A percentile compares a stretch with the other conserved stretches of the same genome.
phyloP scores from a whole-genome alignment of 2,329 filamentous ascomycete species.

The Aurifilum marmelostoma region DNA sequence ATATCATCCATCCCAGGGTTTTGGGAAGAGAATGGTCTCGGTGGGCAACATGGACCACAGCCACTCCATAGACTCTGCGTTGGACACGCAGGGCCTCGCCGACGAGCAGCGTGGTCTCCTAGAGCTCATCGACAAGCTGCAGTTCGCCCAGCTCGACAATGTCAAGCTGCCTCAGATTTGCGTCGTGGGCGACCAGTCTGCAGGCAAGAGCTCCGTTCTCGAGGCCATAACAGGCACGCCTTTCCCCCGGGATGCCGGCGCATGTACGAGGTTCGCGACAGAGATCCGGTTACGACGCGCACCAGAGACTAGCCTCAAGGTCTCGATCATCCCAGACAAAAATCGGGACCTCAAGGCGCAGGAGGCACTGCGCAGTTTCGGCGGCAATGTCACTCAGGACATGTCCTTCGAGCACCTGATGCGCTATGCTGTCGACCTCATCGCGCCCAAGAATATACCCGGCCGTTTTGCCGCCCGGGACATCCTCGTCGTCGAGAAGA shows the following conservation, averaged over 20 bases:
- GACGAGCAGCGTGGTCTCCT: constrained; percentile 60
- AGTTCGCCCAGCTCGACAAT: constrained; percentile 41
- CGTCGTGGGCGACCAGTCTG: constrained; percentile 66
- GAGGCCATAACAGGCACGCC: constrained; percentile 66
- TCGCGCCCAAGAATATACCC: constrained; percentile 53
- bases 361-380: constrained; percentile 50
- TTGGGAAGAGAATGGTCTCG: constrained; percentile 14
- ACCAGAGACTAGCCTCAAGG: constrained; percentile 48
- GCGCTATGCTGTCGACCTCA: constrained; percentile 53
- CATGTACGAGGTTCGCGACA: constrained; percentile 66
- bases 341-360: constrained; percentile 51
- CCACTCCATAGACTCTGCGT: constrained; percentile 50
- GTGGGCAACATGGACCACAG: constrained; percentile 21
- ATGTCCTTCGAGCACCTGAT: constrained; percentile 55
- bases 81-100: constrained; percentile 54
- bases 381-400: constrained; percentile 48
- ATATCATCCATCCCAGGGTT: not conserved
- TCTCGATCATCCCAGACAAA: constrained; percentile 60
- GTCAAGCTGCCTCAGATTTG: constrained; percentile 62
- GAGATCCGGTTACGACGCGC: constrained; percentile 59
- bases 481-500: constrained; percentile 62
- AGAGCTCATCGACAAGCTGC: constrained; percentile 54
- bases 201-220: constrained; percentile 66
- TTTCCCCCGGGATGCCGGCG: constrained; percentile 61
- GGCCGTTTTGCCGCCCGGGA: constrained; percentile 56